phyloP scores from a whole-genome alignment of 208 protist genomes.

The Crithidia expoeki region DNA sequence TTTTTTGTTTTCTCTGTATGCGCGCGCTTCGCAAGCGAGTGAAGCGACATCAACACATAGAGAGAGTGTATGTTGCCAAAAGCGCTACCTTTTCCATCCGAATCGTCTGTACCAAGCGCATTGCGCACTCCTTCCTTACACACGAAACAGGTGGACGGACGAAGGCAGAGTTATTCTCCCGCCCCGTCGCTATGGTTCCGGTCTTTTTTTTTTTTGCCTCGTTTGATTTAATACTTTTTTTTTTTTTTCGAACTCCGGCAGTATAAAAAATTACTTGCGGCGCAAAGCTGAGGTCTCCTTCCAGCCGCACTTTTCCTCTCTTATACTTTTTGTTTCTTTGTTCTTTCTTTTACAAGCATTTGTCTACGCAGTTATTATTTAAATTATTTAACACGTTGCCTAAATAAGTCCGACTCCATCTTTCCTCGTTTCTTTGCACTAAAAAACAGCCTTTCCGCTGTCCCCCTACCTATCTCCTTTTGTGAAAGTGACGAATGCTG shows the following conservation, averaged over 20 bases:
- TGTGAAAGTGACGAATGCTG: too few relatives aligned
- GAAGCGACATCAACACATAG: too few relatives aligned
- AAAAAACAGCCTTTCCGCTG: neutral
- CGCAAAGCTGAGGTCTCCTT: too few relatives aligned
- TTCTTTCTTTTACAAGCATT: neutral
- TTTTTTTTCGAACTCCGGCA: conserved; percentile 1
- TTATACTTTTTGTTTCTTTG: neutral
- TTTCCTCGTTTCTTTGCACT: neutral
- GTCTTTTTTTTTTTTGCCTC: conserved; percentile 15
- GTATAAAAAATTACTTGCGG: too few relatives aligned
- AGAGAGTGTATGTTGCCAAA: too few relatives aligned
- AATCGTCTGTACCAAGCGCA: neutral
- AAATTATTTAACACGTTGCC: too few relatives aligned
- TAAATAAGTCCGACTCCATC: neutral
- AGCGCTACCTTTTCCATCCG: too few relatives aligned
- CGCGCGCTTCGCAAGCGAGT: too few relatives aligned
- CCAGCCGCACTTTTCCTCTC: neutral
- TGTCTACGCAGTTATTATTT: too few relatives aligned
- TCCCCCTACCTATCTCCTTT: neutral
- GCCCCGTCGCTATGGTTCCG: neutral
- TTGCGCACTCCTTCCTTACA: neutral
- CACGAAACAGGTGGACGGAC: conserved; percentile 12
- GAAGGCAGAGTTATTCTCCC: conserved; percentile 13
- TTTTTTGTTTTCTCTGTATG: too few relatives aligned
- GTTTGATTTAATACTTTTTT: conserved; percentile 1